phyloP scores from a whole-genome alignment of 495 filamentous ascomycete genomes.

The Physcia stellaris region DNA sequence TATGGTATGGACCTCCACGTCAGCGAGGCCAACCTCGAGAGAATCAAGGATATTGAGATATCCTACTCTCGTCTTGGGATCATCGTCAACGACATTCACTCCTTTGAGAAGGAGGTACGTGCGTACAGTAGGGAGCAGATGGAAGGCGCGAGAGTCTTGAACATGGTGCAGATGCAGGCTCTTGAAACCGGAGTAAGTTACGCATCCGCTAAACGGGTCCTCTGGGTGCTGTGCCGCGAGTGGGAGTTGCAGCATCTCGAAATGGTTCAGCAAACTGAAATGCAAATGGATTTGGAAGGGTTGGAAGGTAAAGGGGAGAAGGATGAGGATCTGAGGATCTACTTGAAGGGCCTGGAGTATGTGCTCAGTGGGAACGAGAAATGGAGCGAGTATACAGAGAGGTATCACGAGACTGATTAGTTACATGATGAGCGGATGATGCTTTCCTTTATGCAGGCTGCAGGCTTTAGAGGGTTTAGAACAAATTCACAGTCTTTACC shows the following conservation, averaged over 20 bases:
- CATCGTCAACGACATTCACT: conserved; percentile 36
- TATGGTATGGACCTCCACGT: conserved; percentile 25
- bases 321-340: conserved; percentile 7
- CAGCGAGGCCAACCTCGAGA: conserved; percentile 13
- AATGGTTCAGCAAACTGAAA: conserved; percentile 12
- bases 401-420: conserved; percentile 8
- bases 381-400: conserved; percentile 24
- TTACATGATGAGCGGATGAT: no score
- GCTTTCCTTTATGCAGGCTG: no score
- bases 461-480: no score
- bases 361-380: conserved; percentile 30
- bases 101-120: conserved; percentile 24
- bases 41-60: conserved; percentile 37
- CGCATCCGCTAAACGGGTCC: conserved; percentile 17
- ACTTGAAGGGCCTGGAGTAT: conserved; percentile 24
- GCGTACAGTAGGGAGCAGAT: conserved; percentile 7
- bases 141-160: conserved; percentile 21
- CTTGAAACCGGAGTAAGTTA: conserved; percentile 11
- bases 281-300: no score
- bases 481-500: no score
- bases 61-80: conserved; percentile 31
- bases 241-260: conserved; percentile 17
- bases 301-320: neutral
- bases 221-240: conserved; percentile 22
- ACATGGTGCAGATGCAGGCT: conserved; percentile 16